Base-by-base conservation (phyloP, 352 stramenopile genomes). In the Phytophthora hibernalis region DNA sequence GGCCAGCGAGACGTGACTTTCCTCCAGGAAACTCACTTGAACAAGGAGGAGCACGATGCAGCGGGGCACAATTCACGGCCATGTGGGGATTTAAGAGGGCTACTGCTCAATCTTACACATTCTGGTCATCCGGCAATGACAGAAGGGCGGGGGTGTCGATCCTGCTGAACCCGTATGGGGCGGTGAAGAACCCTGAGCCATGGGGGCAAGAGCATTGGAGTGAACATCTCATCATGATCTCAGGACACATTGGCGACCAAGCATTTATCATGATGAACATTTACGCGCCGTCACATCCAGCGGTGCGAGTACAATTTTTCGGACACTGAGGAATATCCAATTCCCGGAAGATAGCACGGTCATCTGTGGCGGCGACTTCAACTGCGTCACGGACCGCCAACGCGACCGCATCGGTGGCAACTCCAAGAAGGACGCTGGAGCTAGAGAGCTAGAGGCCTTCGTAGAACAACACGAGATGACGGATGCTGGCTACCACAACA, bases 21-120 rank as follows among this genome's bases (percentile, higher is more conserved):
- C 6, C 4, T 65, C 16, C 38, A 65, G 10, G 48, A 65, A 12
- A 65, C 48, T 10, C 57, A 65, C 9, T 20, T 65, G 1, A 20
- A 65, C 2, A n/a, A 42, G 21, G 22, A 11, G 1, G 56, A 64
- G 44, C 48, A 65, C 3, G 16, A 16, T 15, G 13, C 5, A 10
- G 57, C 18, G 15, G 12, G 22, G 26, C 10, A 1, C 16, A 53
- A 35, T 49, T 51, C 26, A 33, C 47, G 5, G 20, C 56, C 0
- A 50, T 59, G 52, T 52, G 44, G 33, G 45, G 37, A 2, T 58
- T 47, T 13, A 65, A 54, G 12, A 9, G n/a, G n/a, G 4, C 1
- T 43, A 18, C 56, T 8, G 33, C 33, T 12, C 11, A 40, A 9
- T 1, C 6, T 5, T 40, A 18, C 35, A 42, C 57, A 2, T 65